Evolutionary conservation across 2,329 filamentous ascomycete genomes (phyloP).

Genomic region (Ceratocystis ficicola): DNA sequence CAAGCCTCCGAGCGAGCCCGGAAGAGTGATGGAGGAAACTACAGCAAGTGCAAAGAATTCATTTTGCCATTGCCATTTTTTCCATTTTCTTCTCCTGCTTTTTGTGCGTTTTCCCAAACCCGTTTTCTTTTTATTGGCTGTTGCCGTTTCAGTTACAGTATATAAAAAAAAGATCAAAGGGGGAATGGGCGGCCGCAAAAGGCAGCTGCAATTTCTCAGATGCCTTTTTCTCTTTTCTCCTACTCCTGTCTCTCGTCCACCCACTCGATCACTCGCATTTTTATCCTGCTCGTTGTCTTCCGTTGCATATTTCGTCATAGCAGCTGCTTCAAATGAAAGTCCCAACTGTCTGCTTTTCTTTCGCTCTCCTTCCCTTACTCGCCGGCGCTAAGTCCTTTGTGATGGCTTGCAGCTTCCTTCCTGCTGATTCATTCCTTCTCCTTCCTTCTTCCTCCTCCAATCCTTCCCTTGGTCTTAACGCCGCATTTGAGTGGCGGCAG

Average conservation of each 20-base stretch:
- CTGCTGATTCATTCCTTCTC: not conserved
- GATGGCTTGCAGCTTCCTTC: not conserved
- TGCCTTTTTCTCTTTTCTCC: no score
- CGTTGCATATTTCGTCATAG: not conserved
- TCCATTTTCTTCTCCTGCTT: not conserved
- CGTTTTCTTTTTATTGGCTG: not conserved
- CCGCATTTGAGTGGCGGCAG: not conserved
- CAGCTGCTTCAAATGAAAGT: slow-evolving; percentile 2
- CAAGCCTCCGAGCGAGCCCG: not conserved
- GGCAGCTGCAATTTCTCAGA: no score
- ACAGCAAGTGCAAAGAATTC: not conserved
- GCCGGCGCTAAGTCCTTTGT: not conserved
- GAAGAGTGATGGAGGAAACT: not conserved
- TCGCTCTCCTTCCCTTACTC: not conserved
- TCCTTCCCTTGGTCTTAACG: slow-evolving; percentile 6
- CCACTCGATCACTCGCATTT: not conserved
- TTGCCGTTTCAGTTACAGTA: slow-evolving; percentile 3
- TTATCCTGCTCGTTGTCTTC: not conserved
- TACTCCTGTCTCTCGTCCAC: no score
- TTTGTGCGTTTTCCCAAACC: not conserved
- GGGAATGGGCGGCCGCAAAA: no score
- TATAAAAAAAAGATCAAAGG: no score
- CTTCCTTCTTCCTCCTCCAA: not conserved
- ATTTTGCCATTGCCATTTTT: not conserved
- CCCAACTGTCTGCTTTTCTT: not conserved